A percentile compares a stretch with the other conserved stretches of the same genome.
Evolutionary conservation across 176 grass and related monocot genomes (phyloP).

Genomic region (Leersia perrieri): DNA sequence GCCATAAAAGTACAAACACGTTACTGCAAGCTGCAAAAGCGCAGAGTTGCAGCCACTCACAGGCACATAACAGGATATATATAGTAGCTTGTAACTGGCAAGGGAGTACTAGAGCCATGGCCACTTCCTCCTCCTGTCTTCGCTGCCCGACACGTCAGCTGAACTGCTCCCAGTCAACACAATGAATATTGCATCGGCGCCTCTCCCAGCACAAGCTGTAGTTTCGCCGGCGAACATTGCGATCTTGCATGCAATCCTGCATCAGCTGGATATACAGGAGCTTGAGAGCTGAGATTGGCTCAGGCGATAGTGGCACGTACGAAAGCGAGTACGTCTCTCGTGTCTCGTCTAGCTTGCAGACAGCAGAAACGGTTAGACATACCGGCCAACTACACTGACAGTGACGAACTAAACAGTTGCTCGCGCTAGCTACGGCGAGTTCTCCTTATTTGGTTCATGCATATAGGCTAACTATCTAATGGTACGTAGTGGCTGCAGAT

Average conservation of each 20-base stretch:
- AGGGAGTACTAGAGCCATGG: slow-evolving; percentile 15
- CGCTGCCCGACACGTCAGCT: slow-evolving; percentile 10
- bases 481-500: slow-evolving; percentile 9
- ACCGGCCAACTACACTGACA: background rate
- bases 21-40: slow-evolving; percentile 19
- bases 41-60: slow-evolving; percentile 24
- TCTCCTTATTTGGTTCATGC: slow-evolving; percentile 12
- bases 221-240: slow-evolving; percentile 1
- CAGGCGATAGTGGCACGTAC: slow-evolving; percentile 1
- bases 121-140: background rate
- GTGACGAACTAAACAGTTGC: background rate
- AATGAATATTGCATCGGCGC: background rate
- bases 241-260: slow-evolving; percentile 7
- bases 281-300: background rate
- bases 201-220: slow-evolving; percentile 8
- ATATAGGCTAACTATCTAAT: background rate
- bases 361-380: background rate
- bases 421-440: background rate
- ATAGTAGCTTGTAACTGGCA: background rate
- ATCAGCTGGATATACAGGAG: slow-evolving; percentile 22
- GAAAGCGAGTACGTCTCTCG: background rate
- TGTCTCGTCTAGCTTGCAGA: background rate
- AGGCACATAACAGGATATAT: slow-evolving; percentile 12
- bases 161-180: slow-evolving; percentile 33
- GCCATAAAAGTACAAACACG: background rate